Evolutionary conservation across 306 rosid species (phyloP), one percentile per base, ranked within the genome.

Genomic region (Lupinus albus): DNA sequence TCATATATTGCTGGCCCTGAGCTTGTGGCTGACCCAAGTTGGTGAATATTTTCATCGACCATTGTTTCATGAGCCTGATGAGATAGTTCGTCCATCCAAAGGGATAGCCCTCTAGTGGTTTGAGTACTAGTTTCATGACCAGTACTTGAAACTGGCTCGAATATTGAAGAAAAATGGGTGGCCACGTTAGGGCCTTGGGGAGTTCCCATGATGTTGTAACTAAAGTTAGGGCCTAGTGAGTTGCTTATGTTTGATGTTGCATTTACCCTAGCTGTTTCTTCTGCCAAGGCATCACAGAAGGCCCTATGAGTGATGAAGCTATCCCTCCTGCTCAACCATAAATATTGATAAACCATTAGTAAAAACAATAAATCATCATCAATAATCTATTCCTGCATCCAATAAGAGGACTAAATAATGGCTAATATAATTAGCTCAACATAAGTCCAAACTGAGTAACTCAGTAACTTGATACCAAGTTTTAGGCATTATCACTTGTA

Each of bases 291-390:
- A 50, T 91, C 97, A 57, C 97, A 91, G 65, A 91, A 91, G 17
- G 95, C 95, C 59, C 97, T 82, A 67, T 91, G 97, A 33, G 96
- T 91, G 41, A 91, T 91, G 85, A 91, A 91, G 82, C 95, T 91
- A 38, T 91, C 97, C 74, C 96, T 79, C 87, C 97, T 91, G 88
- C 84, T 57, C 80, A 42, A 33, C 68, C 67, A 35, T 25, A 44
- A 3, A 12, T 67, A 17, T 17, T 21, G 13, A 60, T 7, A 67
- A 52, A 32, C 45, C 20, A 76, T 66, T 7, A 56, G 4, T 28
- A 60, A 7, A 46, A 39, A 39, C 45, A 39, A 39, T 39, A 39
- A 9, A 39, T 1, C 9, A 39, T 8, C 45, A 39, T 8, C 11
- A 7, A 9, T 25, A 25, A 28, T 8, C 20, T 16, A 28, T 4